A percentile compares a stretch with the other conserved stretches of the same genome.
Conservation (phyloP, 1,284 basidiomycete genomes). For the Apiotrichum gamsii region DNA sequence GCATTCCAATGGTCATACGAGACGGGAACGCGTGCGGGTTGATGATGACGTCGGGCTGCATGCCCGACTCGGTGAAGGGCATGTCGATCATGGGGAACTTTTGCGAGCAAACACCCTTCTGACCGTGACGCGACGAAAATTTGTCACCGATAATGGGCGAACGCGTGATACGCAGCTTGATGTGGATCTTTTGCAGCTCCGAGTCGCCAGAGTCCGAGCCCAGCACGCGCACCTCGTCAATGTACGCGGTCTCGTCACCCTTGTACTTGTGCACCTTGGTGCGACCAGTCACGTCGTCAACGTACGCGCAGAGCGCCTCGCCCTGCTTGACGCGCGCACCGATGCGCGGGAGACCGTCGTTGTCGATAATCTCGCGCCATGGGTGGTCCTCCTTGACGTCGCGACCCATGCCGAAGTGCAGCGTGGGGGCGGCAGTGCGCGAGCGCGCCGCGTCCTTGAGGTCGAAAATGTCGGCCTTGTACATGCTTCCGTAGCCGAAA, state of each 20-base stretch:
- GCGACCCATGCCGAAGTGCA: conserved; percentile 79
- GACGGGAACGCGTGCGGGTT: conserved; percentile 99
- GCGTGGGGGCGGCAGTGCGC: conserved; percentile 55
- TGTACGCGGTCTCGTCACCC: conserved; percentile 84
- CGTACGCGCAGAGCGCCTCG: conserved; percentile 73
- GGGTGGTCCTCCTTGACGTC: conserved; percentile 61
- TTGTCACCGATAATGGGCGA: conserved; percentile 98
- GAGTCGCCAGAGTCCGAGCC: conserved; percentile 81
- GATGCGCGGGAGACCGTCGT: conserved; percentile 77
- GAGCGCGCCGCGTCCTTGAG: conserved; percentile 72
- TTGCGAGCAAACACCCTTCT: conserved; percentile 99
- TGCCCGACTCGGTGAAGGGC: conserved; percentile 97
- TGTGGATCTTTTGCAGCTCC: conserved; percentile 86
- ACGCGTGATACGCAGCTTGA: conserved; percentile 89
- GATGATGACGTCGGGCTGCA: conserved; percentile 99
- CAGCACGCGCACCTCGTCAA: conserved; percentile 87
- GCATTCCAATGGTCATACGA: conserved; percentile 99
- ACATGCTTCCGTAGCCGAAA: conserved; percentile 93
- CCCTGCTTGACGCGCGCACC: conserved; percentile 68
- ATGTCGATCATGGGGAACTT: conserved; percentile 98
- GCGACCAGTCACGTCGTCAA: conserved; percentile 75
- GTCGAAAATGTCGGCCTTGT: conserved; percentile 91
- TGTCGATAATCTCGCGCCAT: conserved; percentile 64
- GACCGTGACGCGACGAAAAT: conserved; percentile 97
- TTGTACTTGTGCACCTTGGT: conserved; percentile 94